These are phyloP conservation scores for Rhizophlyctis rosea DNA, from an alignment of 192 early-diverging fungal genomes.

Conservation along the genomic window DNA sequence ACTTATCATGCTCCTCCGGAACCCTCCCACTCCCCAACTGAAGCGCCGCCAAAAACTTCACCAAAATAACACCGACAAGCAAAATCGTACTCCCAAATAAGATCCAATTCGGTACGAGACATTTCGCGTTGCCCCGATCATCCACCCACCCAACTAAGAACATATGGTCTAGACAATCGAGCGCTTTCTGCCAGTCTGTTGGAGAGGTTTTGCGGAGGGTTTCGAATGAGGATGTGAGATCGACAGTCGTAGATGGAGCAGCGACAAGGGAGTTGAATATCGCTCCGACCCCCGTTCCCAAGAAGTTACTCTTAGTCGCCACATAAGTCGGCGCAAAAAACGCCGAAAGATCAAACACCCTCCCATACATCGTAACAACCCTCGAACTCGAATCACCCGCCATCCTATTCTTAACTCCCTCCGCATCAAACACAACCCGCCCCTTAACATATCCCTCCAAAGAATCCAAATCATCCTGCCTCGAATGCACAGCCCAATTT, in stretches of 20 bases:
- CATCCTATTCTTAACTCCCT: not conserved
- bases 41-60: constrained; percentile 91
- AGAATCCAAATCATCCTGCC: not conserved
- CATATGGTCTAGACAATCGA: constrained; percentile 70
- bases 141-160: constrained; percentile 84
- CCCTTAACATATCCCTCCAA: not conserved
- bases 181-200: not conserved
- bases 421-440: not conserved
- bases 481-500: not conserved
- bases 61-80: constrained; percentile 73
- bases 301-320: constrained; percentile 6
- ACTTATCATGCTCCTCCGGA: constrained; percentile 79
- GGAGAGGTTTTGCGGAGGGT: constrained; percentile 5
- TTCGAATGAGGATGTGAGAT: constrained; percentile 10
- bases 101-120: constrained; percentile 78
- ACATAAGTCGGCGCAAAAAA: constrained; percentile 6
- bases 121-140: constrained; percentile 67
- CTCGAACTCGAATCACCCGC: not conserved
- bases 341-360: constrained; percentile 21
- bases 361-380: constrained; percentile 9
- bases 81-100: constrained; percentile 69
- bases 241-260: not conserved
- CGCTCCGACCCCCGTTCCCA: not conserved
- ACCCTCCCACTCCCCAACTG: constrained; percentile 65
- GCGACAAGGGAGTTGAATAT: not conserved